phyloP scores from a whole-genome alignment of 139 green algal species.

The Eudorina sp. region DNA sequence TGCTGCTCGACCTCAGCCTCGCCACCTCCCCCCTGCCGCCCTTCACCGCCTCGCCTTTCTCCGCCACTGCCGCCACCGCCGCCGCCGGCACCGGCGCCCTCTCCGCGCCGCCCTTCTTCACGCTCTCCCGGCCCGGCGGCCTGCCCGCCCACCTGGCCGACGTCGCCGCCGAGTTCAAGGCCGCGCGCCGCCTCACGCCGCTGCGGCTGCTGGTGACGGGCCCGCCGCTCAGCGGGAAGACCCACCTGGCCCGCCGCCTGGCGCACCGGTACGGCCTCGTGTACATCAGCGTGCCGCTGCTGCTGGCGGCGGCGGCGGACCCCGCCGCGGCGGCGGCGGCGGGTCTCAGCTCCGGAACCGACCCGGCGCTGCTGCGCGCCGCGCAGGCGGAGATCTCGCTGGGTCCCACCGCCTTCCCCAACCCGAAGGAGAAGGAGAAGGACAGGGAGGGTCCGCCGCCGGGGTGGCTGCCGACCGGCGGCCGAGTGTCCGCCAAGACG shows the following conservation, averaged over 20 bases:
- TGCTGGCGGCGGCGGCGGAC: slow-evolving; percentile 54
- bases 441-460: neutral
- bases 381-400: slow-evolving; percentile 2
- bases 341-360: neutral
- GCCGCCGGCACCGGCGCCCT: neutral
- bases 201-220: slow-evolving; percentile 61
- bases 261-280: slow-evolving; percentile 51
- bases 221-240: slow-evolving; percentile 59
- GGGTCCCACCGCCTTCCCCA: neutral
- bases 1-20: slow-evolving; percentile 53
- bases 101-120: neutral
- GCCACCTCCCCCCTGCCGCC: slow-evolving; percentile 47
- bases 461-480: slow-evolving; percentile 1
- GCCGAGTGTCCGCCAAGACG: slow-evolving; percentile 46
- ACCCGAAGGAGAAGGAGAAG: neutral
- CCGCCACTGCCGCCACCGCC: slow-evolving; percentile 26
- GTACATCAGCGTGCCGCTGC: slow-evolving; percentile 49
- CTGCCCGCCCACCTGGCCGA: slow-evolving; percentile 31
- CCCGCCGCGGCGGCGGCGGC: slow-evolving; percentile 21
- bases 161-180: slow-evolving; percentile 40
- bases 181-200: slow-evolving; percentile 45
- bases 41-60: neutral
- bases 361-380: neutral
- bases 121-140: slow-evolving; percentile 34
- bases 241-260: slow-evolving; percentile 37